Percentiles rank a stretch among this genome's conserved stretches.
Conservation (phyloP, 1,139 yeast species). For the Taiozyma sp. region DNA sequence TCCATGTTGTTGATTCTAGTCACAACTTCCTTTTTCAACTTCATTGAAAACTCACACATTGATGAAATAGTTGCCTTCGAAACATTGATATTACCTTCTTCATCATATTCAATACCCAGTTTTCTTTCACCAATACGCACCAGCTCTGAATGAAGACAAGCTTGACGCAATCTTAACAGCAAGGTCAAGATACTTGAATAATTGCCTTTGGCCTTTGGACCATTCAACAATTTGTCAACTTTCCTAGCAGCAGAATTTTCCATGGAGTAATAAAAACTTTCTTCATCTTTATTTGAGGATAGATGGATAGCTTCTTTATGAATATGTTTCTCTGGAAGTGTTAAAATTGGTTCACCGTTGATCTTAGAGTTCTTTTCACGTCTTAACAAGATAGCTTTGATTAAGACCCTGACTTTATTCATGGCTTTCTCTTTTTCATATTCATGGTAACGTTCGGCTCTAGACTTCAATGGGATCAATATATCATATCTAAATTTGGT, state of each 20-base stretch:
- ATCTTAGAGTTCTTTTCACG: conserved; percentile 70
- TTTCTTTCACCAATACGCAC: conserved; percentile 60
- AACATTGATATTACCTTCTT: conserved; percentile 16
- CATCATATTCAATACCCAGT: conserved; percentile 22
- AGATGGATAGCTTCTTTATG: conserved; percentile 45
- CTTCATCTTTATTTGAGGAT: conserved; percentile 43
- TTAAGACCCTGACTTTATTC: conserved; percentile 62
- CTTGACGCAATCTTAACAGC: conserved; percentile 78
- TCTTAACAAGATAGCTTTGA: conserved; percentile 73
- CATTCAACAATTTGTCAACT: conserved; percentile 34
- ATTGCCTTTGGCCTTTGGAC: conserved; percentile 31
- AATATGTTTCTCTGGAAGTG: conserved; percentile 58
- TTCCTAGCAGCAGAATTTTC: conserved; percentile 53
- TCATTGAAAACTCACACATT: conserved; percentile 24
- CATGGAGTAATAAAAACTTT: conserved; percentile 47
- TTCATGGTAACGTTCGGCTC: conserved; percentile 30
- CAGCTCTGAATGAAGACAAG: conserved; percentile 79
- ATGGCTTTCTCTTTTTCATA: conserved; percentile 39
- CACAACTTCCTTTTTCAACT: conserved; percentile 21
- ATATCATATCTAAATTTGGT: conserved; percentile 53
- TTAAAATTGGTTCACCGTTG: conserved; percentile 59
- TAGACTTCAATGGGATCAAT: conserved; percentile 43
- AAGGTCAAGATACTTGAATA: conserved; percentile 65
- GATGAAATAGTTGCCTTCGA: conserved; percentile 11
- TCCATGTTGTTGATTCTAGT: conserved; percentile 28